phyloP scores from a whole-genome alignment of 1,284 basidiomycete genomes.

The Somion occarium region DNA sequence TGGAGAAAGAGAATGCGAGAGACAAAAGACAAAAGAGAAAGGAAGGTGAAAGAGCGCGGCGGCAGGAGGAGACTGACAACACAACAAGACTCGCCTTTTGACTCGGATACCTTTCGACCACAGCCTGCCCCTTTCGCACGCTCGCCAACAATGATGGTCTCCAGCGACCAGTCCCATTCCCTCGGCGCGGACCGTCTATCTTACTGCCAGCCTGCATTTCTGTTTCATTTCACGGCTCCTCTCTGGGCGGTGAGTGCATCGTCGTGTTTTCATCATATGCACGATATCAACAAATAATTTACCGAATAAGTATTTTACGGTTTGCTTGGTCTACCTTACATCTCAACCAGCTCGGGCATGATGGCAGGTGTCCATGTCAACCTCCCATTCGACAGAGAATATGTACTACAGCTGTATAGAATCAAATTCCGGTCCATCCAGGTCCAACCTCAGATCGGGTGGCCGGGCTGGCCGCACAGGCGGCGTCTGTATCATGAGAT shows the following conservation, averaged over 20 bases:
- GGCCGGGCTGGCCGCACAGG: constrained; percentile 5
- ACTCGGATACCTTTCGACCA: constrained; percentile 1
- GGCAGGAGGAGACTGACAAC: constrained; percentile 11
- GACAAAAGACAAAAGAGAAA: constrained; percentile 21
- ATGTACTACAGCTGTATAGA: background rate
- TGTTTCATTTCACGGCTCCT: background rate
- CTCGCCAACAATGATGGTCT: background rate
- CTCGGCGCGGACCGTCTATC: too few relatives aligned
- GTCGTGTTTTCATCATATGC: too few relatives aligned
- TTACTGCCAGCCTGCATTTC: background rate
- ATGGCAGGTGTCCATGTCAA: background rate
- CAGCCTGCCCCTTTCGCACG: background rate
- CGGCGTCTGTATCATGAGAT: background rate
- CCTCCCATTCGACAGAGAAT: background rate
- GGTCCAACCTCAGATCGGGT: constrained; percentile 4
- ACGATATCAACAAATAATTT: too few relatives aligned
- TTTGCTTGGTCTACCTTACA: too few relatives aligned
- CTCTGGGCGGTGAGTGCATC: background rate
- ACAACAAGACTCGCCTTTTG: background rate
- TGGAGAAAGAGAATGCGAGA: constrained; percentile 6
- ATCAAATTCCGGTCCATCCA: constrained; percentile 2
- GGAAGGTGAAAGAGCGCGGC: constrained; percentile 20
- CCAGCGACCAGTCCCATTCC: background rate
- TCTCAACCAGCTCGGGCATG: too few relatives aligned
- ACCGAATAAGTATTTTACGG: too few relatives aligned